Conservation (phyloP, 192 early-diverging fungal genomes). For the Pilaira anomala region DNA sequence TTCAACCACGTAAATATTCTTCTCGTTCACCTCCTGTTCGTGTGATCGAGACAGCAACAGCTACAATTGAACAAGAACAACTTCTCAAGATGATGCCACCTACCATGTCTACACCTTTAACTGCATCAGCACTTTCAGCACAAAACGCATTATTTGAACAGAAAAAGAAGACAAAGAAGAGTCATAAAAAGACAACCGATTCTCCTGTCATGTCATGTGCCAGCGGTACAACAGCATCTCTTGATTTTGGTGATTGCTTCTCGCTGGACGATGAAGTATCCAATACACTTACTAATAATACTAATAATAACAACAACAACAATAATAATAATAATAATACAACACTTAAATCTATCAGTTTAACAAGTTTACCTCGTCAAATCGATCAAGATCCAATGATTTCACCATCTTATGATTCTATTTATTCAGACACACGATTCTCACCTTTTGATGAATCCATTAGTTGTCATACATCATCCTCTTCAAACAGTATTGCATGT, state of each 20-base stretch:
- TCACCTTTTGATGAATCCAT: conserved; percentile 21
- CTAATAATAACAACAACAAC: no score
- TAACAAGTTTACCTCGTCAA: background rate
- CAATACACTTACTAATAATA: no score
- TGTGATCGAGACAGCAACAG: background rate
- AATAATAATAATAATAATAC: no score
- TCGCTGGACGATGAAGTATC: conserved; percentile 22
- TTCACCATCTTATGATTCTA: conserved; percentile 7
- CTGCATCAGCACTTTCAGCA: conserved; percentile 12
- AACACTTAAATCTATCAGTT: background rate
- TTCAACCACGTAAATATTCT: conserved; percentile 29
- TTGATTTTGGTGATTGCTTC: conserved; percentile 34
- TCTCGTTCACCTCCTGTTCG: background rate
- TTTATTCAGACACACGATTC: conserved; percentile 1
- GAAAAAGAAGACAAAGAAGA: conserved; percentile 5
- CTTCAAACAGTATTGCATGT: conserved; percentile 15
- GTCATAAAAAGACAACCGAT: background rate
- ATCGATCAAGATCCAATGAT: conserved; percentile 11
- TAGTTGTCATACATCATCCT: conserved; percentile 11
- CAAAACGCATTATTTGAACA: conserved; percentile 16
- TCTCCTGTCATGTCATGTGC: conserved; percentile 17
- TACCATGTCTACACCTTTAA: conserved; percentile 13
- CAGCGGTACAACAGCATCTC: conserved; percentile 28
- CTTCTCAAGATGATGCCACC: conserved; percentile 12
- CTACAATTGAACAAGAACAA: background rate